Evolutionary conservation across 345 rosid genomes (phyloP), one percentile per base, ranked within the genome.

Genomic region (Litchi chinensis): DNA sequence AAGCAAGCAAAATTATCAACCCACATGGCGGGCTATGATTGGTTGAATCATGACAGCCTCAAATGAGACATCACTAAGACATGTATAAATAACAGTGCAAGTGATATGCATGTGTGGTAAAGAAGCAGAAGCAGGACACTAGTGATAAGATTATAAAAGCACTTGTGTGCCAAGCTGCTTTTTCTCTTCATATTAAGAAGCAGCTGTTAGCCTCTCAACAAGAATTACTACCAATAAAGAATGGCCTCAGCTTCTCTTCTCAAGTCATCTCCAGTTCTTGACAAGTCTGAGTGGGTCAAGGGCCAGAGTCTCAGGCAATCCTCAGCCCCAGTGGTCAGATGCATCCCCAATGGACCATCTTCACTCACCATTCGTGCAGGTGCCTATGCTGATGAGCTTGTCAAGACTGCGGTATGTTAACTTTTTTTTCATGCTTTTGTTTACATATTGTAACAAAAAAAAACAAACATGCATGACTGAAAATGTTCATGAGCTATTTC

Each of bases 361-460:
- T 75, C 79, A 48, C 84, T 93, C 74, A 79, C 92, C 77, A 77
- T 92, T 83, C 94, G 92, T 19, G 96, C 98, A 19, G 85, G 89
- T 63, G 83, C 98, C 79, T 95, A 95, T 71, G 96, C 97, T 4
- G 98, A 95, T 79, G 99, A 95, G 92, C 99, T 95, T 67, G 87
- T 95, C 82, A 91, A 92, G 89, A 95, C 98, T 10, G 99, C 98
- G 81, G 98, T 93, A 90, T 79, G 94, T 80, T 62, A n/a, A 19
- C 21, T 28, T 8, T 65, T 54, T 37, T 22, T 72, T 8, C 32
- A 46, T 37, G 37, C 24, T 22, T 41, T 32, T 72, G 12, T 46
- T 8, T 46, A 46, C 52, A 46, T 46, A 11, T 46, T 46, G 28
- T 21, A 22, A 6, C 2, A 22, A 21, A 24, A 21, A 24, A 22